These are phyloP conservation scores for Fusarium sororula DNA, from an alignment of 2,329 filamentous ascomycete species.

Conservation along the genomic window DNA sequence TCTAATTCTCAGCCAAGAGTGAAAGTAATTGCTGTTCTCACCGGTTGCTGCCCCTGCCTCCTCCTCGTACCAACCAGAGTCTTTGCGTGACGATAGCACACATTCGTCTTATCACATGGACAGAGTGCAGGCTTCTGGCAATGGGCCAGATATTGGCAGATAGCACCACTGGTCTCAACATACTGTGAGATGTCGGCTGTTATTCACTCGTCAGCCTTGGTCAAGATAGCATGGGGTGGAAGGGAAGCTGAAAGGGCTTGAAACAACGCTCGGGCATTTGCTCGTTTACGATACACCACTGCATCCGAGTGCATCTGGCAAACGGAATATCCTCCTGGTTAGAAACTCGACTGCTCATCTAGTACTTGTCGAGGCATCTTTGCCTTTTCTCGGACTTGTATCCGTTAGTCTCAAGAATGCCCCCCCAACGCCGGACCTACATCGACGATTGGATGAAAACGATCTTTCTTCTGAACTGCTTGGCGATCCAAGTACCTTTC, in stretches of 20 bases:
- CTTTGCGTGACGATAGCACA: conserved; percentile 42
- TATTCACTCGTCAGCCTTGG: conserved; percentile 33
- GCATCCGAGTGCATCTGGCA: conserved; percentile 10
- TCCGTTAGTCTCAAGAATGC: conserved; percentile 1
- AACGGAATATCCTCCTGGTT: conserved; percentile 16
- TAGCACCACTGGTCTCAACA: background rate
- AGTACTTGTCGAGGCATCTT: conserved; percentile 13
- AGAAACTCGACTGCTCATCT: conserved; percentile 5
- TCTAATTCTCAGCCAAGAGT: conserved; percentile 19
- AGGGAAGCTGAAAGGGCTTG: background rate
- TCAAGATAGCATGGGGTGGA: conserved; percentile 19
- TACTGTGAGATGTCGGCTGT: background rate
- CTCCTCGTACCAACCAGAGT: conserved; percentile 39
- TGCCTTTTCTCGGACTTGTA: conserved; percentile 13
- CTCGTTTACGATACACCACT: conserved; percentile 19
- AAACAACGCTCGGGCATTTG: conserved; percentile 1
- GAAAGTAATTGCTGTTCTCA: conserved; percentile 36
- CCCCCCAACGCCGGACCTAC: conserved; percentile 4
- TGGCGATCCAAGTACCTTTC: conserved; percentile 22
- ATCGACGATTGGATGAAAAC: conserved; percentile 9
- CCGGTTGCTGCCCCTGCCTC: conserved; percentile 41
- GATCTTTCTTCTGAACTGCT: conserved; percentile 12
- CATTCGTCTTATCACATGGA: conserved; percentile 39
- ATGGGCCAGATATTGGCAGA: background rate
- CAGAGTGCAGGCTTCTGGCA: background rate